Evolutionary conservation across 2,329 filamentous ascomycete genomes (phyloP).

Genomic region (Podosphaera xanthii): DNA sequence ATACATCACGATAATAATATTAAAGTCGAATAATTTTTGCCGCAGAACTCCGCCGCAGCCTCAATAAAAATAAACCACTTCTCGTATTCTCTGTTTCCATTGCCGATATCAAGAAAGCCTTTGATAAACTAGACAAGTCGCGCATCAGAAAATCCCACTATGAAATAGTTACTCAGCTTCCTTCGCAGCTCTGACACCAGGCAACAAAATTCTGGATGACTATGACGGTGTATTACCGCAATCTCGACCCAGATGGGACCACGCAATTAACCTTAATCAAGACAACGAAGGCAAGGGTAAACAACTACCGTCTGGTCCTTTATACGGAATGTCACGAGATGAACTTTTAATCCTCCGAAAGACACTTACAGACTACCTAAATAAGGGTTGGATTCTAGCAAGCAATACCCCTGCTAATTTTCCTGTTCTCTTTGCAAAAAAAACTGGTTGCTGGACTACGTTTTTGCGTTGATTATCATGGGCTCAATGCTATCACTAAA

Average conservation of each 20-base stretch:
- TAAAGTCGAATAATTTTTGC: background rate
- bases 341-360: background rate
- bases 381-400: background rate
- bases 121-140: background rate
- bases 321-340: background rate
- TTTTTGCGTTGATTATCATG: background rate
- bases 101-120: background rate
- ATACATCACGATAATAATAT: no score
- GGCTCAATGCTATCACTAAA: background rate
- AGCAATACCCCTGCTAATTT: background rate
- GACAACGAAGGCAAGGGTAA: conserved; percentile 3
- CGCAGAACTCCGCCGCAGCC: background rate
- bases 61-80: background rate
- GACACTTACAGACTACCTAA: conserved; percentile 1
- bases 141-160: background rate
- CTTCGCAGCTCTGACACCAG: background rate
- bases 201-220: conserved; percentile 1
- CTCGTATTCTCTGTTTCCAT: background rate
- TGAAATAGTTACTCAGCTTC: background rate
- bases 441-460: background rate
- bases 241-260: background rate
- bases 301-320: background rate
- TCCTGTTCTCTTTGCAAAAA: background rate
- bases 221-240: background rate
- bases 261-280: conserved; percentile 1